Percentiles rank a stretch among this genome's conserved stretches.
Evolutionary conservation across 805 yeast species (phyloP).

Genomic region (Nakazawaea molendinolei): DNA sequence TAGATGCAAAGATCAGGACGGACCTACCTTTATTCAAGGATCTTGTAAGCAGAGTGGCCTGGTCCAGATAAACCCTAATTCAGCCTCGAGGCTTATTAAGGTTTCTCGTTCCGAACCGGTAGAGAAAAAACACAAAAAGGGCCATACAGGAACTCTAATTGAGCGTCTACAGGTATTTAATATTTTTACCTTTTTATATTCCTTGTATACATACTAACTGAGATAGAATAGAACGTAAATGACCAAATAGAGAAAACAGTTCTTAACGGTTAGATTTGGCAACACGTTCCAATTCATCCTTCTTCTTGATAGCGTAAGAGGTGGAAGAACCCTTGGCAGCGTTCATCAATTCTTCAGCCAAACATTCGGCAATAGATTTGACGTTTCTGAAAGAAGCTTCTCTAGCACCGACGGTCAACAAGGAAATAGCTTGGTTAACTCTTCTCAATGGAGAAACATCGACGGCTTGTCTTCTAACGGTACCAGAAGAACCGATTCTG

Average conservation of each 20-base stretch:
- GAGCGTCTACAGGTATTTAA: no score
- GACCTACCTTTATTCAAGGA: no score
- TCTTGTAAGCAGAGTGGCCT: no score
- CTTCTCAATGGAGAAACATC: conserved; percentile 99
- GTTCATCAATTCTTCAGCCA: conserved; percentile 99
- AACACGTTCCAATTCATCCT: conserved; percentile 99
- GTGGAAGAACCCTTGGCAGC: conserved; percentile 99
- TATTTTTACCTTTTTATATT: neutral
- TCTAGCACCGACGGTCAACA: conserved; percentile 99
- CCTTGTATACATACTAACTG: neutral
- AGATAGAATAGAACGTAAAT: neutral
- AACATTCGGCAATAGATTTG: conserved; percentile 99
- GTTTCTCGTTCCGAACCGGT: no score
- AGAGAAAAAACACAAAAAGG: no score
- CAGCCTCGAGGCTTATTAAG: no score
- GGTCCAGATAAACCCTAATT: no score
- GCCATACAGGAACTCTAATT: no score
- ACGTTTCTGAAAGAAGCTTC: conserved; percentile 99
- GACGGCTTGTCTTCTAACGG: conserved; percentile 99
- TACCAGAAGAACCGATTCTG: conserved; percentile 99
- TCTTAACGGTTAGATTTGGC: conserved; percentile 99
- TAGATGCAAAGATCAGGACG: no score
- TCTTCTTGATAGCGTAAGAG: conserved; percentile 99
- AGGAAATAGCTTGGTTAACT: conserved; percentile 98
- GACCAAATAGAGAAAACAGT: neutral